Evolutionary conservation across 2,329 filamentous ascomycete genomes (phyloP), one percentile per base, ranked within the genome.

Genomic region (Dothistroma pini): DNA sequence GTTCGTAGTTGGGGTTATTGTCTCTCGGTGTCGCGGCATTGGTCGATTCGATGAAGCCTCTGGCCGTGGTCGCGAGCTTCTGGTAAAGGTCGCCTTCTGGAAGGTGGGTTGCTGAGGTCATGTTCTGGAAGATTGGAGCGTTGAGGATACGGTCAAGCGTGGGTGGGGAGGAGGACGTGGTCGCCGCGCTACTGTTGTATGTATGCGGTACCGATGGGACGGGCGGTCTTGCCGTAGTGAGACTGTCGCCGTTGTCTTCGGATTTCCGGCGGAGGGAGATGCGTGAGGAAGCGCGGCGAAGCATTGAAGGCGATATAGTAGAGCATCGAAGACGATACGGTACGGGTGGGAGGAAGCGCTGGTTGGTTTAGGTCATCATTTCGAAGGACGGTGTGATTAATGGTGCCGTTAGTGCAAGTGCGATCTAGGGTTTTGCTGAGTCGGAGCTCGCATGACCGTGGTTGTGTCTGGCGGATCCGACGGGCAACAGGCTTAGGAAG

Each of bases 31-130:
- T 61, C 2, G 57, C 57, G 34, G 63, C 58, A 22, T 62, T 63
- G 6, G 61, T 63, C 21, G 59, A 48, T 57, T 61, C 59, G 44
- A 66, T 63, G 59, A 66, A 66, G 48, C 38, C 57, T 58, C 48
- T 56, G n/a, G 63, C 63, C 10, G 59, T 62, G 7, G 59, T n/a
- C 6, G 61, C 60, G 21, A 66, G 59, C 32, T 56, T 59, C 48
- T 59, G 34, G 44, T 63, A 63, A 16, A 66, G 19, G 11, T 62
- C 60, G 34, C 58, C 54, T 16, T 7, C 7, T 19, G 38, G 1
- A 29, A 6, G 25, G 2, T 29, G 25, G 14, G 14, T 16, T 44
- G 38, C 7, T 16, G n/a, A 16, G 38, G 38, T 44, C 16, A 8
- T 44, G 38, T 44, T 12, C 12, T 44, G 38, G 38, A 16, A 44